These are phyloP conservation scores for Aureoboletus auriporus DNA, from an alignment of 768 basidiomycete genomes.

Conservation along the genomic window DNA sequence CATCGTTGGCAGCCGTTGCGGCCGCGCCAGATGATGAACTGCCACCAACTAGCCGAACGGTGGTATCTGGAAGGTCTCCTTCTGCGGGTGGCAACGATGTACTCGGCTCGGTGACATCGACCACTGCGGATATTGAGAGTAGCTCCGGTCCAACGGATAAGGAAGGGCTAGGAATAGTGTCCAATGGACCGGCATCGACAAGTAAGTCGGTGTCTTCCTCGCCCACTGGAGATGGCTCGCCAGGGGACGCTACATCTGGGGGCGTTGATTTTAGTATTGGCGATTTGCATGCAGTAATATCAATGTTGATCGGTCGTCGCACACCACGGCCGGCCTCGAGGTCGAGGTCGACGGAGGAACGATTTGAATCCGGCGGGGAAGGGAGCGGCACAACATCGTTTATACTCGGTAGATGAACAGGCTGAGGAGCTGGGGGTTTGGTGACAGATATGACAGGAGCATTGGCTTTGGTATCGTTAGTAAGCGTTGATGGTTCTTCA, in stretches of 20 bases:
- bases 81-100: constrained; percentile 4
- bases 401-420: constrained; percentile 64
- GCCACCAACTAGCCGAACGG: constrained; percentile 58
- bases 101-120: constrained; percentile 10
- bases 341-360: constrained; percentile 33
- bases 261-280: constrained; percentile 9
- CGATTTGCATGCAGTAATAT: constrained; percentile 12
- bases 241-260: constrained; percentile 8
- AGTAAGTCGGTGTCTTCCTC: constrained; percentile 48
- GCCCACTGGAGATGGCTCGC: constrained; percentile 16
- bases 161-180: constrained; percentile 29
- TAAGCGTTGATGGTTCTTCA: constrained; percentile 18
- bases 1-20: constrained; percentile 28
- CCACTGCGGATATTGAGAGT: neutral
- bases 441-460: constrained; percentile 58
- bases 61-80: constrained; percentile 34
- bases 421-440: constrained; percentile 67
- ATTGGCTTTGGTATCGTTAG: constrained; percentile 21
- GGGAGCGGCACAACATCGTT: constrained; percentile 50
- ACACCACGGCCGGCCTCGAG: constrained; percentile 41
- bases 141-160: constrained; percentile 13
- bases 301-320: constrained; percentile 28
- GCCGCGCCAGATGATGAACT: constrained; percentile 37
- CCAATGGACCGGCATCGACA: constrained; percentile 39
- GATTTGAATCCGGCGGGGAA: constrained; percentile 42